phyloP scores from a whole-genome alignment of 768 basidiomycete genomes.

The Tricholoma hemisulphureum region DNA sequence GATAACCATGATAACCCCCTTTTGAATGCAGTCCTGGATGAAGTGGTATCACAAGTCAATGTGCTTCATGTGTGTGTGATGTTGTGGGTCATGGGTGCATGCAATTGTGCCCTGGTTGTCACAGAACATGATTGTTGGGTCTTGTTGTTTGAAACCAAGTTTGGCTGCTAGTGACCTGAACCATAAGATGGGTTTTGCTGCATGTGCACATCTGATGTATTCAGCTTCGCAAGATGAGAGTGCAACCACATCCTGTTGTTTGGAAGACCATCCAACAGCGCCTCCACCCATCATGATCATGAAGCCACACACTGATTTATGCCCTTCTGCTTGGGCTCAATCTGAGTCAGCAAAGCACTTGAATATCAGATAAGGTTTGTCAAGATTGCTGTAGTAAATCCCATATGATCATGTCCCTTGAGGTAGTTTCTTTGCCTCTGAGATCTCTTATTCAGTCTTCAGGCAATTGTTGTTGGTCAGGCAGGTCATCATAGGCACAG shows the following conservation, averaged over 20 bases:
- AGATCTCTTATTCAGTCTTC: too few relatives aligned
- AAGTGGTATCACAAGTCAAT: conserved; percentile 29
- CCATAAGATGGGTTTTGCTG: conserved; percentile 25
- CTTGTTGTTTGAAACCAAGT: conserved; percentile 11
- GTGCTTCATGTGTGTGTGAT: conserved; percentile 29
- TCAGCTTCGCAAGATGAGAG: conserved; percentile 38
- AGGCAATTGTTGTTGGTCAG: too few relatives aligned
- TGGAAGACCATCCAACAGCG: conserved; percentile 6
- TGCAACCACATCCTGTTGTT: conserved; percentile 31
- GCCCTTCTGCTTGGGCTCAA: too few relatives aligned
- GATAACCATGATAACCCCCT: conserved; percentile 7
- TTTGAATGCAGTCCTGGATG: conserved; percentile 20
- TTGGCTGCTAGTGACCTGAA: conserved; percentile 19
- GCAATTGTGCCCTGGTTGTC: conserved; percentile 31
- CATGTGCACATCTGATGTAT: conserved; percentile 28
- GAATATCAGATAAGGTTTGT: too few relatives aligned
- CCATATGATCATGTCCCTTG: too few relatives aligned
- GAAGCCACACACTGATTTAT: too few relatives aligned
- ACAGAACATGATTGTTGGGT: conserved; percentile 8
- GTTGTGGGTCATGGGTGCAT: conserved; percentile 25
- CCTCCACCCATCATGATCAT: too few relatives aligned
- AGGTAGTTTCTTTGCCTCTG: too few relatives aligned
- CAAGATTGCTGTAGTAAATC: too few relatives aligned
- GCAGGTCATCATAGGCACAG: too few relatives aligned
- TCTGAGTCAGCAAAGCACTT: too few relatives aligned